phyloP scores from a whole-genome alignment of 2,329 filamentous ascomycete species.

The Pezicula carpinea region DNA sequence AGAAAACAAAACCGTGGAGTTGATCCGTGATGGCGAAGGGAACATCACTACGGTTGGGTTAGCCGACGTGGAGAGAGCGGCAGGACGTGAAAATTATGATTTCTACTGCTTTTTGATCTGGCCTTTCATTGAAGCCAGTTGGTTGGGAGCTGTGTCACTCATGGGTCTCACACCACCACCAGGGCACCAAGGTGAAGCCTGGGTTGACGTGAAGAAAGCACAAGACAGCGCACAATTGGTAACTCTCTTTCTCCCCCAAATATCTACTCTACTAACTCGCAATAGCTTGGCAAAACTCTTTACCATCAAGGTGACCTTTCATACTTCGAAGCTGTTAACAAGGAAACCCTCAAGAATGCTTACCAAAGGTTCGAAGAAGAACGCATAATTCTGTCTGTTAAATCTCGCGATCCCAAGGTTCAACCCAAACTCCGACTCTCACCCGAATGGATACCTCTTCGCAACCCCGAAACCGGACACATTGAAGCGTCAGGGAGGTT shows the following conservation, averaged over 20 bases:
- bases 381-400: constrained; percentile 74
- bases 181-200: constrained; percentile 53
- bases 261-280: constrained; percentile 18
- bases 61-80: constrained; percentile 67
- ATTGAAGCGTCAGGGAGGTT: constrained; percentile 69
- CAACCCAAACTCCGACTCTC: constrained; percentile 63
- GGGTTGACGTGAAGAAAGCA: constrained; percentile 73
- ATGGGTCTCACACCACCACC: constrained; percentile 78
- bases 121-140: constrained; percentile 94
- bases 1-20: constrained; percentile 68
- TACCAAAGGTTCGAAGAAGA: constrained; percentile 87
- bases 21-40: constrained; percentile 52
- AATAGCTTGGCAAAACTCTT: constrained; percentile 83
- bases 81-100: constrained; percentile 89
- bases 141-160: constrained; percentile 84
- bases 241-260: constrained; percentile 29
- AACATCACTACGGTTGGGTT: constrained; percentile 67
- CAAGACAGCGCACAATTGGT: constrained; percentile 79
- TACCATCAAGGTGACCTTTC: constrained; percentile 96
- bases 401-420: constrained; percentile 58
- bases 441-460: constrained; percentile 67
- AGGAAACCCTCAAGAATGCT: constrained; percentile 92
- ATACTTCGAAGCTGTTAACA: constrained; percentile 98
- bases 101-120: constrained; percentile 99
- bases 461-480: constrained; percentile 55